Evolutionary conservation across 257 asterid genomes (phyloP).

Genomic region (Nemophila menziesii): DNA sequence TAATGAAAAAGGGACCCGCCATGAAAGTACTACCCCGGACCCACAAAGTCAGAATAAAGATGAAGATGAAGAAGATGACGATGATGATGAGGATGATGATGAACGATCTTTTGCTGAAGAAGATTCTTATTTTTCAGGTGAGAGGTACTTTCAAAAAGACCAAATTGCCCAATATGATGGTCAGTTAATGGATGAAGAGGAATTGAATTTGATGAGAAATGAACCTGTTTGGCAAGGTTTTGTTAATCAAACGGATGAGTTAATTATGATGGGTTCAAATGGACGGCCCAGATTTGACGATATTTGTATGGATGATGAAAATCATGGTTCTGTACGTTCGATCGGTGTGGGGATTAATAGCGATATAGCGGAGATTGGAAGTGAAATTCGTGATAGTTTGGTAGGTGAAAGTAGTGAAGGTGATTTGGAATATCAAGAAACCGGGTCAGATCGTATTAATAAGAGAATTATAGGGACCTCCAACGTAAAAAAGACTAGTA

Average conservation of each 20-base stretch:
- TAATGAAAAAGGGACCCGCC: conserved; percentile 79
- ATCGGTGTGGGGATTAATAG: conserved; percentile 95
- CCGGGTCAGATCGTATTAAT: too few species aligned
- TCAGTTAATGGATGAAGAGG: conserved; percentile 85
- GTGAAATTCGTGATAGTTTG: conserved; percentile 80
- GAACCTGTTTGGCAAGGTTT: conserved; percentile 97
- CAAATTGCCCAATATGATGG: conserved; percentile 65
- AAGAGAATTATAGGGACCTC: too few species aligned
- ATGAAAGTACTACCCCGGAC: conserved; percentile 67
- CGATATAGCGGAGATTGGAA: conserved; percentile 88
- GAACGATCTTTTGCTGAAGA: conserved; percentile 87
- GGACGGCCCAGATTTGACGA: conserved; percentile 60
- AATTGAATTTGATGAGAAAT: conserved; percentile 60
- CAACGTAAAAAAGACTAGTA: too few species aligned
- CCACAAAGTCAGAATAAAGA: conserved; percentile 58
- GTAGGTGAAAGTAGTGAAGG: conserved; percentile 93
- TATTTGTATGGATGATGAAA: conserved; percentile 72
- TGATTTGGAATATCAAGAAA: conserved; percentile 57
- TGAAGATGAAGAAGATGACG: conserved; percentile 75
- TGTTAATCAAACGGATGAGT: conserved; percentile 68
- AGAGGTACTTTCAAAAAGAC: conserved; percentile 47
- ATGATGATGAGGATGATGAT: conserved; percentile 81
- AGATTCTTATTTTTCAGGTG: conserved; percentile 86
- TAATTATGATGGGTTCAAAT: conserved; percentile 56
- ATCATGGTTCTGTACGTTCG: conserved; percentile 94